A percentile compares a stretch with the other conserved stretches of the same genome.
These are phyloP conservation scores for Penicillium freii DNA, from an alignment of 2,329 filamentous ascomycete species.

Conservation along the genomic window DNA sequence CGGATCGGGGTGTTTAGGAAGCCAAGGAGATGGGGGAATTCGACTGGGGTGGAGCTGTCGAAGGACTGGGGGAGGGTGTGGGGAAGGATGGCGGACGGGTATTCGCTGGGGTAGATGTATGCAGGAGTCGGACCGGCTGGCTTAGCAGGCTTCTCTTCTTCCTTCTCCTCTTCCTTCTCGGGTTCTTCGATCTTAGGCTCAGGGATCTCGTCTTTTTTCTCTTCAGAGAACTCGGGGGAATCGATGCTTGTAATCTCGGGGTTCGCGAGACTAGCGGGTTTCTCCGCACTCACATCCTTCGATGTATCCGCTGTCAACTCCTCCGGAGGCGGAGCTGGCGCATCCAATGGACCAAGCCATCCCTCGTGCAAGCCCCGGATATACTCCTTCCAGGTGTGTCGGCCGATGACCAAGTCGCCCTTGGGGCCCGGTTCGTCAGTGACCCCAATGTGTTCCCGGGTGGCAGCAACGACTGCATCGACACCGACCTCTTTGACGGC, in stretches of 20 bases:
- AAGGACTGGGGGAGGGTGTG: slow-evolving; percentile 67
- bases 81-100: slow-evolving; percentile 65
- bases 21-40: slow-evolving; percentile 86
- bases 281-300: slow-evolving; percentile 24
- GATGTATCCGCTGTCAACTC: slow-evolving; percentile 15
- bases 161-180: slow-evolving; percentile 38
- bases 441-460: slow-evolving; percentile 66
- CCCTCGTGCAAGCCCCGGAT: slow-evolving; percentile 90
- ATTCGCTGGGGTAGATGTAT: slow-evolving; percentile 72
- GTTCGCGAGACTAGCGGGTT: slow-evolving; percentile 17
- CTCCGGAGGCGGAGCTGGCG: slow-evolving; percentile 30
- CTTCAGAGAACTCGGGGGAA: slow-evolving; percentile 14
- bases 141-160: slow-evolving; percentile 47
- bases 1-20: slow-evolving; percentile 87
- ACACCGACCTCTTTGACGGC: slow-evolving; percentile 48
- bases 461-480: slow-evolving; percentile 60
- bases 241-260: slow-evolving; percentile 11
- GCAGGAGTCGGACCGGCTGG: slow-evolving; percentile 63
- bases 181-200: slow-evolving; percentile 51
- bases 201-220: slow-evolving; percentile 23
- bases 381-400: slow-evolving; percentile 98
- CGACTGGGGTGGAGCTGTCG: slow-evolving; percentile 68
- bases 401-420: slow-evolving; percentile 84
- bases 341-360: slow-evolving; percentile 81
- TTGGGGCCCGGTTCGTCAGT: slow-evolving; percentile 68